Percentiles rank a stretch among this genome's conserved stretches.
These are phyloP conservation scores for Scutellaria minor DNA, from an alignment of 257 asterid genomes.

Conservation along the genomic window DNA sequence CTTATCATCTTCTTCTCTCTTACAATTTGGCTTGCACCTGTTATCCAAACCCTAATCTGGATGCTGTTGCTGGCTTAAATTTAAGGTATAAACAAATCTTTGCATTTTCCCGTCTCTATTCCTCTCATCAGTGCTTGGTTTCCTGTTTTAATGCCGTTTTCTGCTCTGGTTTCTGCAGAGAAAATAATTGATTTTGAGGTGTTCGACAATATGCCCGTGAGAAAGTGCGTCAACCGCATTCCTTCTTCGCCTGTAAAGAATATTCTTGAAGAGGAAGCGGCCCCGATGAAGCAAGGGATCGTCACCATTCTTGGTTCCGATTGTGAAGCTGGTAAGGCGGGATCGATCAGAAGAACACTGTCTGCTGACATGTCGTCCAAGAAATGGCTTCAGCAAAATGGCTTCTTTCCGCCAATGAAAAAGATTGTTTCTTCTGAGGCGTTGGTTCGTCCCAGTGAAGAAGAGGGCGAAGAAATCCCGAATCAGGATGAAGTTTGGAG, in stretches of 20 bases:
- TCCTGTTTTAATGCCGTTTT: neutral
- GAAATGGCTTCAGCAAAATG: conserved; percentile 57
- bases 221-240: conserved; percentile 30
- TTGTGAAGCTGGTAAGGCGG: conserved; percentile 26
- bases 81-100: neutral
- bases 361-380: conserved; percentile 69
- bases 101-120: neutral
- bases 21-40: conserved; percentile 39
- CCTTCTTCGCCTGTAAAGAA: conserved; percentile 33
- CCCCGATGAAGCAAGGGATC: conserved; percentile 60
- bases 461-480: conserved; percentile 32
- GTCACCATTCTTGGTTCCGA: conserved; percentile 76
- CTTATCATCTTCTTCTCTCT: conserved; percentile 32
- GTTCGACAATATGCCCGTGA: conserved; percentile 39
- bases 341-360: conserved; percentile 65
- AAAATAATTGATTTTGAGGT: neutral
- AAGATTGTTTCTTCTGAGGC: conserved; percentile 41
- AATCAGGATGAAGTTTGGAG: conserved; percentile 62
- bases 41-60: conserved; percentile 40
- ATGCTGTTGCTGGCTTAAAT: conserved; percentile 53
- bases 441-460: conserved; percentile 26
- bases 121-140: no score
- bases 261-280: conserved; percentile 7
- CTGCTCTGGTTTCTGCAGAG: conserved; percentile 36
- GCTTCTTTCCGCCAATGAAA: conserved; percentile 43